Evolutionary conservation across 257 asterid species (phyloP), one percentile per base, ranked within the genome.

Genomic region (Cinchona pubescens): DNA sequence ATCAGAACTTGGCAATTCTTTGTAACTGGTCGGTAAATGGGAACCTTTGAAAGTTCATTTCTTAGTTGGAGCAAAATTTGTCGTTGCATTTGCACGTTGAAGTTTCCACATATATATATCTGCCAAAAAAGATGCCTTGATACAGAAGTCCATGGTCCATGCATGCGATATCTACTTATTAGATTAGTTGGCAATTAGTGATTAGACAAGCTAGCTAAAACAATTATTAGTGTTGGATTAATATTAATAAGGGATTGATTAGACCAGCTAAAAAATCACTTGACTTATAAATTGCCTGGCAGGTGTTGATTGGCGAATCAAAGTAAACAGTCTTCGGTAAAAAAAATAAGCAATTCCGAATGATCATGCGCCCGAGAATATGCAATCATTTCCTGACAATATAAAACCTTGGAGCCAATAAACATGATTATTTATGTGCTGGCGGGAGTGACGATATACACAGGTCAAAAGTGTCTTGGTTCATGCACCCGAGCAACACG

Each of bases 171-270:
- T n/a, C n/a, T n/a, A n/a, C n/a, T n/a, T n/a, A n/a, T 21, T 53
- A 21, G 29, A 18, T 19, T 40, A 67, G 56, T 67, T 67, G 72
- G n/a, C 58, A 68, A 27, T 21, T 67, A 45, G 40, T 68, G 72
- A 45, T 43, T 27, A 45, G 72, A 45, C 32, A 19, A 35, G 42
- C 23, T 45, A 32, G n/a, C n/a, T n/a, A 62, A 62, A 62, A 14
- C 19, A 34, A n/a, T n/a, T 9, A 56, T 23, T 8, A n/a, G 30
- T 23, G n/a, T n/a, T n/a, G 62, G 16, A 11, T 4, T 25, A 9
- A 18, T 25, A n/a, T n/a, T n/a, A n/a, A n/a, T n/a, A n/a, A n/a
- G n/a, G n/a, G 34, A 25, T 58, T 58, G 63, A 58, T 58, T 25
- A 25, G 30, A 58, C 63, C 9, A 25, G 34, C 32, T 23, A 55